A percentile compares a stretch with the other conserved stretches of the same genome.
Conservation (phyloP, 1,284 basidiomycete genomes). For the Sanghuangporus baumii region DNA sequence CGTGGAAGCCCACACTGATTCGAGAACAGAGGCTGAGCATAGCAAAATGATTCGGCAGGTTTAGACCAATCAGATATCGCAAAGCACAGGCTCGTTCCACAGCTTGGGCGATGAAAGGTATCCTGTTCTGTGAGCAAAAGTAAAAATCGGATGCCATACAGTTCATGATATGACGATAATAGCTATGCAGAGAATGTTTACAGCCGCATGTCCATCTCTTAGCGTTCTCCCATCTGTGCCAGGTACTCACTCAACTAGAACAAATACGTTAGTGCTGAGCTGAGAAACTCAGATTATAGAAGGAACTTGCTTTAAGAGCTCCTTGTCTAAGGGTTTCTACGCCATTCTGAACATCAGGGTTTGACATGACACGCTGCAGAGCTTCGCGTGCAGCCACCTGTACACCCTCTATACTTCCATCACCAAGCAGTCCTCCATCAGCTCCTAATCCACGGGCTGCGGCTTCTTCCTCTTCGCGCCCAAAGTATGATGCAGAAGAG, state of each 20-base stretch:
- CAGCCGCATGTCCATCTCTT: slow-evolving; percentile 10
- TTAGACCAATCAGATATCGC: too few species aligned
- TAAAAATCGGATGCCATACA: neutral
- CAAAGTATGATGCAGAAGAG: slow-evolving; percentile 94
- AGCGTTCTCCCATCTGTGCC: slow-evolving; percentile 67
- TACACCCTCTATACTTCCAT: slow-evolving; percentile 69
- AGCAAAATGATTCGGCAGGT: too few species aligned
- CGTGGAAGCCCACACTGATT: too few species aligned
- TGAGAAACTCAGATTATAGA: neutral
- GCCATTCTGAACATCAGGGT: slow-evolving; percentile 87
- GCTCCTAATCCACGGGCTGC: slow-evolving; percentile 35
- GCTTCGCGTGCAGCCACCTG: slow-evolving; percentile 76
- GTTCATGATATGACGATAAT: neutral
- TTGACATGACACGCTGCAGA: slow-evolving; percentile 73
- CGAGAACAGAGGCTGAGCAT: too few species aligned
- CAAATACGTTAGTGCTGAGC: slow-evolving; percentile 8
- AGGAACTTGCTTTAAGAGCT: slow-evolving; percentile 71
- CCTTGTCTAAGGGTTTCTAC: slow-evolving; percentile 79
- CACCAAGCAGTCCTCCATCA: slow-evolving; percentile 51
- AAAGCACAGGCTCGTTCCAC: too few species aligned
- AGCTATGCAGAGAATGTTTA: neutral
- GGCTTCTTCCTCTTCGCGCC: slow-evolving; percentile 76
- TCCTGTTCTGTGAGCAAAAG: neutral
- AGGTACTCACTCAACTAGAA: slow-evolving; percentile 73
- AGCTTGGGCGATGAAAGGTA: neutral